Conservation (phyloP, 2,329 filamentous ascomycete species). For the Cucurbitaria berberidis region DNA sequence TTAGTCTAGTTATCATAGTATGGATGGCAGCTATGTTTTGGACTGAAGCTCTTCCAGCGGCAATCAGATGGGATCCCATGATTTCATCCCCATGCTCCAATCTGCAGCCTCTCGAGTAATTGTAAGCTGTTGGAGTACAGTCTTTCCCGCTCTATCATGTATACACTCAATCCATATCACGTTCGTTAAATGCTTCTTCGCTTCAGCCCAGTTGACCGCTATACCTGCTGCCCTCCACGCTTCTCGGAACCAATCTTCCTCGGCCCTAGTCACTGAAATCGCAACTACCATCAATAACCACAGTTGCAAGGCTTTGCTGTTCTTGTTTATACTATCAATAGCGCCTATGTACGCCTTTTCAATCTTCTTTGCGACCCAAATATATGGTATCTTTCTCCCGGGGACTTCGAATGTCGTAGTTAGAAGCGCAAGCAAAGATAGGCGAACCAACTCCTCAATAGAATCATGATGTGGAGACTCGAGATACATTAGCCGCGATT, state of each 20-base stretch:
- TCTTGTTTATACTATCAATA: neutral
- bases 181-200: slow-evolving; percentile 2
- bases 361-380: slow-evolving; percentile 3
- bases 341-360: neutral
- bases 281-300: slow-evolving; percentile 11
- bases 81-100: too few species aligned
- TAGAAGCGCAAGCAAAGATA: slow-evolving; percentile 13
- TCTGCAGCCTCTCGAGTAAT: too few species aligned
- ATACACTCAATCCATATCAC: slow-evolving; percentile 21
- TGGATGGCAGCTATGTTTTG: too few species aligned
- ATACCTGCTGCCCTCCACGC: neutral
- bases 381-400: slow-evolving; percentile 15
- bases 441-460: slow-evolving; percentile 5
- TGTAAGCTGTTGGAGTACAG: neutral
- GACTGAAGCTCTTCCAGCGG: too few species aligned
- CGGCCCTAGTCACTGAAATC: slow-evolving; percentile 3
- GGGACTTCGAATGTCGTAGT: slow-evolving; percentile 20
- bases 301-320: neutral
- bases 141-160: slow-evolving; percentile 10
- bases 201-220: slow-evolving; percentile 1
- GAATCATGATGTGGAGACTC: neutral
- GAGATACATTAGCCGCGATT: slow-evolving; percentile 20
- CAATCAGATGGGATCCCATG: too few species aligned
- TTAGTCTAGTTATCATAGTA: too few species aligned
- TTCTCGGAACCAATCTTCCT: neutral